Evolutionary conservation across 1,284 basidiomycete genomes (phyloP), one percentile per base, ranked within the genome.

Genomic region (Pascua sp.): DNA sequence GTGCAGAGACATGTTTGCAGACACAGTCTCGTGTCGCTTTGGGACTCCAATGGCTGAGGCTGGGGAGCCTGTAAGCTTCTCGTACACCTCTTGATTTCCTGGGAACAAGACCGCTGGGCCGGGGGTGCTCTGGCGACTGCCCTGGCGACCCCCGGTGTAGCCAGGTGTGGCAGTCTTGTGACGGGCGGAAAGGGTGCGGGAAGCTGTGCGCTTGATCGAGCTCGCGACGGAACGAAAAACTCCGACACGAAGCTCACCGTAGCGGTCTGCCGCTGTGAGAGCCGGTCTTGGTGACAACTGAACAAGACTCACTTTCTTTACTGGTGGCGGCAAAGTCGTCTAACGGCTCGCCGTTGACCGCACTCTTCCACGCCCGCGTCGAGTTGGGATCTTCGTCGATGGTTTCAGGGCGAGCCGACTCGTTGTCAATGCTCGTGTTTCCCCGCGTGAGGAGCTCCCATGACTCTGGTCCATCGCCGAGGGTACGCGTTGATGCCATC

Each of bases 11-110:
- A 17, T 32, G 42, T 43, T 15, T 0, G 42, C 41, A 38, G 44
- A 32, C 7, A 71, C 55, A 10, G 49, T 55, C 5, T 68, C 70
- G 49, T 71, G 67, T 18, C 73, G 67, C 36, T 69, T 62, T 12
- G 69, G 67, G 3, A 74, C 57, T 11, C 73, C 72, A 11, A 76
- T 68, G 2, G 73, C 72, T 0, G 73, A 73, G 2, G 72, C 73
- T 0, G 73, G 73, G 8, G 73, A 73, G 9, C 68, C 65, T 5
- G 68, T 67, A 3, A 58, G 52, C 7, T 66, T 37, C 37, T 65
- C 60, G 43, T 69, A 66, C 7, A 39, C 45, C 36, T 42, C 49
- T 8, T 44, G 18, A 36, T 8, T 53, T 32, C 24, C 24, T n/a
- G 40, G 40, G 40, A n/a, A 41, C 40, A 41, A 41, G 12, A 41